Evolutionary conservation across 345 rosid species (phyloP).

Genomic region (Salix suchowensis): DNA sequence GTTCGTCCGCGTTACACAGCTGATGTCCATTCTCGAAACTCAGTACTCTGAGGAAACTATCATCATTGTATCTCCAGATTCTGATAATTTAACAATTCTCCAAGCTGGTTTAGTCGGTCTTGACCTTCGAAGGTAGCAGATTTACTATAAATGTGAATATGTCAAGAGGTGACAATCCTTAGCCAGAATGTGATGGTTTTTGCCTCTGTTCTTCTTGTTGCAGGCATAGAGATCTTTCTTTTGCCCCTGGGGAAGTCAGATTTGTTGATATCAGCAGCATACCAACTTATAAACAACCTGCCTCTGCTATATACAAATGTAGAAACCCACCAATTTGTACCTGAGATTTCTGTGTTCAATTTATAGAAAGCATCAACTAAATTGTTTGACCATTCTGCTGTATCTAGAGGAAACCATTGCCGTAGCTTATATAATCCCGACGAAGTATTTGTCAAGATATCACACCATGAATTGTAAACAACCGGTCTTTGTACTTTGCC

Average conservation of each 20-base stretch:
- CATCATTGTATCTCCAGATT: slow-evolving; percentile 79
- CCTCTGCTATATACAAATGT: slow-evolving; percentile 81
- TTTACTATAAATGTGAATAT: not conserved
- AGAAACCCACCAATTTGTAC: slow-evolving; percentile 68
- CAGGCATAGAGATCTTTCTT: slow-evolving; percentile 75
- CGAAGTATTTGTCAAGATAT: too few species aligned
- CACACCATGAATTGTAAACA: too few species aligned
- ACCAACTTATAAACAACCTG: slow-evolving; percentile 80
- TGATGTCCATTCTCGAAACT: slow-evolving; percentile 93
- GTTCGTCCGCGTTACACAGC: slow-evolving; percentile 84
- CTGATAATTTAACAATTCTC: slow-evolving; percentile 74
- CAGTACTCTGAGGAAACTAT: slow-evolving; percentile 78
- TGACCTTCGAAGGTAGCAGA: slow-evolving; percentile 65
- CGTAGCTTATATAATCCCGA: too few species aligned
- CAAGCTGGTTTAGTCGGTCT: slow-evolving; percentile 86
- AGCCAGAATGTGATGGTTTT: not conserved
- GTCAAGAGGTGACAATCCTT: not conserved
- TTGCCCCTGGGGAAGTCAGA: slow-evolving; percentile 76
- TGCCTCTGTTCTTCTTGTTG: slow-evolving; percentile 3
- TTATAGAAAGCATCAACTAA: not conserved
- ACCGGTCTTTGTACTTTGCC: too few species aligned
- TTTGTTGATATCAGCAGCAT: slow-evolving; percentile 63
- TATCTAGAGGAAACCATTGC: not conserved
- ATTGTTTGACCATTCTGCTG: not conserved
- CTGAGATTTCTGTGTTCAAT: slow-evolving; percentile 15